A percentile compares a stretch with the other conserved stretches of the same genome.
Conservation (phyloP, 1,284 basidiomycete genomes). For the Cystobasidium pallidum region DNA sequence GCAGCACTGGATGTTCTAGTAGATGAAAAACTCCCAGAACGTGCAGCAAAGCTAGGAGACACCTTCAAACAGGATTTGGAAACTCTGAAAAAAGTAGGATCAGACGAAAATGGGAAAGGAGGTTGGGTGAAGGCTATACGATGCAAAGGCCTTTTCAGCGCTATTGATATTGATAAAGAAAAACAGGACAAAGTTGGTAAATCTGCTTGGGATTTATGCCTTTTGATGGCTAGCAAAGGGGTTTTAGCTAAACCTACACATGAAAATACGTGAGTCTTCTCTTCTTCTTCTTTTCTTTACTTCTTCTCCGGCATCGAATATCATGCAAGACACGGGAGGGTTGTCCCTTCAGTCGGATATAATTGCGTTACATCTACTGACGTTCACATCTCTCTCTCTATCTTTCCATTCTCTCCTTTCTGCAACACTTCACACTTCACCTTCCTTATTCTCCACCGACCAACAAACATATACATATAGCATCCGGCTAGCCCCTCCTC, state of each 20-base stretch:
- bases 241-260: conserved; percentile 95
- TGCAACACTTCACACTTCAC: no score
- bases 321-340: no score
- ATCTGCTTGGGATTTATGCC: conserved; percentile 93
- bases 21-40: conserved; percentile 78
- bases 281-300: neutral
- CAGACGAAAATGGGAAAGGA: conserved; percentile 43
- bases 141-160: conserved; percentile 71
- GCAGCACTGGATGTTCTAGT: conserved; percentile 85
- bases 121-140: conserved; percentile 52
- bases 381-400: neutral
- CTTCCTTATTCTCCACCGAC: no score
- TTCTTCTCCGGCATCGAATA: no score
- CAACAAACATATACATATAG: conserved; percentile 62
- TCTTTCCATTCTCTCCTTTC: neutral
- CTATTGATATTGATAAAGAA: conserved; percentile 87
- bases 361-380: no score
- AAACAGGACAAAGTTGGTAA: conserved; percentile 71
- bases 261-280: conserved; percentile 74
- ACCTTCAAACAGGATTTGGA: conserved; percentile 72
- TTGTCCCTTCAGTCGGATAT: no score
- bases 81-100: conserved; percentile 54
- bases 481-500: conserved; percentile 91
- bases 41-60: conserved; percentile 77
- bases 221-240: conserved; percentile 87